Base-by-base conservation (phyloP, 2,329 filamentous ascomycete genomes). In the Exophiala calicioides region DNA sequence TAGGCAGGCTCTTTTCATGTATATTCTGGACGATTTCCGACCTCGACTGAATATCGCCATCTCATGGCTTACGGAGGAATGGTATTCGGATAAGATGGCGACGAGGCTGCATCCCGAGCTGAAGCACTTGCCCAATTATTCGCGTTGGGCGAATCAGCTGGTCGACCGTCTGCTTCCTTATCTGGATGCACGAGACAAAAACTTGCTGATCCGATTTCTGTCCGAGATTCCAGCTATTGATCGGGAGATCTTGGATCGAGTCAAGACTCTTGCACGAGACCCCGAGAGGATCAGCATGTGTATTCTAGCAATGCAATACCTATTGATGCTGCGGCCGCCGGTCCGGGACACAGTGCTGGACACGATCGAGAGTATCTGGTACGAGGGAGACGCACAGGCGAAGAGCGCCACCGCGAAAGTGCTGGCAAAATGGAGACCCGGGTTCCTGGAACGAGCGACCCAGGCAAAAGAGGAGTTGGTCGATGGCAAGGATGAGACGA, bases 21-120 rank as follows among this genome's bases (percentile, higher is more conserved):
- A 95, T 65, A 80, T 97, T 36, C 80, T 97, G 53, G 89, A 94
- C 55, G 91, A 97, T 64, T 98, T 95, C 70, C 83, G 91, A 44
- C 84, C 80, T 53, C 84, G 93, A 32, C 90, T 97, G 53, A 90
- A 94, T 58, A 80, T 93, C 16, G 91, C 90, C 1, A 89, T 97
- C 40, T 84, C 85, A 5, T 98, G 93, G 93, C 77, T 98, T 12
- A 95, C 86, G 59, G 93, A 98, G 66, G 93, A 98, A 69, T 98
- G 93, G 91, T 97, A 95, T 68, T 94, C 90, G 60, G 91, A 97
- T 65, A 82, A 76, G 32, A 68, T 89, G 23, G 65, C 54, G 47
- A 73, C 66, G 43, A 72, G 76, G 30, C 61, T 59, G 3, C 60
- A 69, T 12, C 55, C 65, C 2, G 60, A 67, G 18, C 47, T 59